Conservation (phyloP, 441 rosid species). For the Pelargonium australe region DNA sequence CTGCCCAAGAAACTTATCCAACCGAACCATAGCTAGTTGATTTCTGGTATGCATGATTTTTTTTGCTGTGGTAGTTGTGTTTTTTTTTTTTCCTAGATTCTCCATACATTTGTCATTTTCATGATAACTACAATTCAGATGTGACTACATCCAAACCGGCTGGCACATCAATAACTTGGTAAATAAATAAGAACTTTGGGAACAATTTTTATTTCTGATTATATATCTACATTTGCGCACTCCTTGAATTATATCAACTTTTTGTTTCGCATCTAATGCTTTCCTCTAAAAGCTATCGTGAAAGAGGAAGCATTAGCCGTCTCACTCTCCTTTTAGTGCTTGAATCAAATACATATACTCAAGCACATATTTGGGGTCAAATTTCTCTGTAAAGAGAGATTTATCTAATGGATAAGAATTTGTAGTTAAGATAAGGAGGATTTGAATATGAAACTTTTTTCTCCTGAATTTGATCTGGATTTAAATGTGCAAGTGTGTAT, state of each 20-base stretch:
- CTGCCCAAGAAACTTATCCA: not conserved
- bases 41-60: slow-evolving; percentile 18
- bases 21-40: slow-evolving; percentile 10
- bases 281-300: not conserved
- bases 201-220: slow-evolving; percentile 14
- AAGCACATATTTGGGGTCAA: not conserved
- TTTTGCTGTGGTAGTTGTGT: slow-evolving; percentile 4
- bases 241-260: not conserved
- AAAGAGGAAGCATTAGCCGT: not conserved
- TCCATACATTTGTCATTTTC: not conserved
- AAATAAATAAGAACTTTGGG: slow-evolving; percentile 6
- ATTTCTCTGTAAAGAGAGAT: not conserved
- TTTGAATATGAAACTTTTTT: no score
- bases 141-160: slow-evolving; percentile 9
- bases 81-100: slow-evolving; percentile 1
- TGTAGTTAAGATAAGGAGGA: not conserved
- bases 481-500: not conserved
- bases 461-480: not conserved
- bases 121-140: not conserved
- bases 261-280: no score
- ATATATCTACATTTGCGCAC: not conserved
- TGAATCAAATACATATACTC: not conserved
- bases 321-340: slow-evolving; percentile 3
- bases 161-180: not conserved
- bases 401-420: not conserved